Evolutionary conservation across 2,329 filamentous ascomycete genomes (phyloP).

Genomic region (Aspergillus uvarum): DNA sequence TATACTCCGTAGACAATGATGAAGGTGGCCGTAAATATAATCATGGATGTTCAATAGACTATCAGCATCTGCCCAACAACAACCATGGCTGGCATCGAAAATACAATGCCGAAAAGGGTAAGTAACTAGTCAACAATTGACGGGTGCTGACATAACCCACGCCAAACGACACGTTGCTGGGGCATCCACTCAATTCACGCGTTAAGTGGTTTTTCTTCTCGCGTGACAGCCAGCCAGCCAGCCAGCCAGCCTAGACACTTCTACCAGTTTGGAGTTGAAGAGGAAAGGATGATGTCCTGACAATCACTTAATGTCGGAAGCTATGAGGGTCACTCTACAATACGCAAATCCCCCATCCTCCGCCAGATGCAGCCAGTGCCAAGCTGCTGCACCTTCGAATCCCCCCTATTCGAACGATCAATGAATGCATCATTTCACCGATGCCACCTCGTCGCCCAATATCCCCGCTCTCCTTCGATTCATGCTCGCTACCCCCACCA

Average conservation of each 20-base stretch:
- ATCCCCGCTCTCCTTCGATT: slow-evolving; percentile 40
- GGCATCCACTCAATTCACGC: slow-evolving; percentile 15
- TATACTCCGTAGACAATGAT: no score
- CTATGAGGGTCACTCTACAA: slow-evolving; percentile 18
- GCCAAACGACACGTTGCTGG: slow-evolving; percentile 19
- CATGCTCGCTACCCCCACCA: slow-evolving; percentile 24
- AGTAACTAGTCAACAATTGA: neutral
- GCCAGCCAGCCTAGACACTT: no score
- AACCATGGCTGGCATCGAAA: no score
- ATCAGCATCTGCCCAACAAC: no score
- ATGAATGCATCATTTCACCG: slow-evolving; percentile 16
- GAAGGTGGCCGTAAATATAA: no score
- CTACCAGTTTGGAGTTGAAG: neutral
- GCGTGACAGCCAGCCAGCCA: neutral
- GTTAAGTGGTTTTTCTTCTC: slow-evolving; percentile 23
- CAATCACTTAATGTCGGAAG: slow-evolving; percentile 7
- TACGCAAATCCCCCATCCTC: slow-evolving; percentile 7
- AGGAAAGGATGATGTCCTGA: slow-evolving; percentile 3
- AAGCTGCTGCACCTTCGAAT: slow-evolving; percentile 19
- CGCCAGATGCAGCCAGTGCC: slow-evolving; percentile 26
- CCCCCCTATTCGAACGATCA: slow-evolving; percentile 12
- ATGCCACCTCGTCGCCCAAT: slow-evolving; percentile 36
- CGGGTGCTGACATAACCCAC: neutral
- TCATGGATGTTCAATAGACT: no score
- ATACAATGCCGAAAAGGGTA: neutral